Evolutionary conservation across 768 basidiomycete genomes (phyloP).

Genomic region (Suillus weaverae): DNA sequence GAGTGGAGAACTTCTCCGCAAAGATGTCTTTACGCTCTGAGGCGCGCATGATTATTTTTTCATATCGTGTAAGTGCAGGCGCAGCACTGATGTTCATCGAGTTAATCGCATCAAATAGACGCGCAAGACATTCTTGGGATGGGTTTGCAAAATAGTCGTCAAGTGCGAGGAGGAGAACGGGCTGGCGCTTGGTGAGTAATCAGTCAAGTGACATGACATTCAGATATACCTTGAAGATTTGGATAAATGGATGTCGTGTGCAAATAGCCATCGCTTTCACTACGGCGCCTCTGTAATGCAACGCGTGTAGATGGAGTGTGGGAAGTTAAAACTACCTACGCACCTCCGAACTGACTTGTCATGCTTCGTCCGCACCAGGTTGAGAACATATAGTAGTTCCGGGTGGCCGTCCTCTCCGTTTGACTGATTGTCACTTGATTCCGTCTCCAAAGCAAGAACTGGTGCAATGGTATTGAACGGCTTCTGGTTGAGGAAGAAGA

Average conservation of each 20-base stretch:
- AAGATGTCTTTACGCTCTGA: slow-evolving; percentile 94
- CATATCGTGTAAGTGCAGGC: slow-evolving; percentile 74
- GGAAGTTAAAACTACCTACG: slow-evolving; percentile 20
- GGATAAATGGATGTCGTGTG: slow-evolving; percentile 90
- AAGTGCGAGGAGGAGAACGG: slow-evolving; percentile 88
- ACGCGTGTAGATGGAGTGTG: slow-evolving; percentile 1
- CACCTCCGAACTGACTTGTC: slow-evolving; percentile 81
- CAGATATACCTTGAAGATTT: slow-evolving; percentile 83
- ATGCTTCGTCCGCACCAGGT: slow-evolving; percentile 88
- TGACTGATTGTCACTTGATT: slow-evolving; percentile 30
- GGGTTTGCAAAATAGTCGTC: slow-evolving; percentile 93
- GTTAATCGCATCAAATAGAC: slow-evolving; percentile 91
- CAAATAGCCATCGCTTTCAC: slow-evolving; percentile 95
- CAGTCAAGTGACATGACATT: slow-evolving; percentile 10
- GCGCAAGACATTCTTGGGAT: slow-evolving; percentile 85
- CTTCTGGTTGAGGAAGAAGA: slow-evolving; percentile 97
- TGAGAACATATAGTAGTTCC: slow-evolving; percentile 83
- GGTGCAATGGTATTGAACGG: slow-evolving; percentile 85
- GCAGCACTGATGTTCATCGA: slow-evolving; percentile 83
- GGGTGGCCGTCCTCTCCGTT: slow-evolving; percentile 28
- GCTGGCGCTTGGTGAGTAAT: slow-evolving; percentile 47
- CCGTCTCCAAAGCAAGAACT: slow-evolving; percentile 69
- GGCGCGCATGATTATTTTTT: slow-evolving; percentile 86
- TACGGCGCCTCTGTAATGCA: slow-evolving; percentile 71
- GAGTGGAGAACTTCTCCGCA: slow-evolving; percentile 68